Evolutionary conservation across 2,329 filamentous ascomycete genomes (phyloP).

Genomic region (Colletotrichum sp.): DNA sequence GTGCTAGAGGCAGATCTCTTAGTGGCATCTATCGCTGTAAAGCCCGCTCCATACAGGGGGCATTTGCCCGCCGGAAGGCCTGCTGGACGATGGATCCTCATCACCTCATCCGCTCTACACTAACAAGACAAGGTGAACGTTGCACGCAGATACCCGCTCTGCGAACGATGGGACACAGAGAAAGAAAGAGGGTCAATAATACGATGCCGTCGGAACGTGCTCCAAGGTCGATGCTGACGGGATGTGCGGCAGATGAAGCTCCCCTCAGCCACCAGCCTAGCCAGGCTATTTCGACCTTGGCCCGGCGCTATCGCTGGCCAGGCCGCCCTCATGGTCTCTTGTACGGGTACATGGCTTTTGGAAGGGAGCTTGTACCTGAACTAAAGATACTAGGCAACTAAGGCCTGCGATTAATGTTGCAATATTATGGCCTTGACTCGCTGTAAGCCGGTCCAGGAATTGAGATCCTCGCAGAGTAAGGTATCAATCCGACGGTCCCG

Average conservation of each 20-base stretch:
- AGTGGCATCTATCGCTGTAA: not conserved
- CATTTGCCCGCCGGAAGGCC: not conserved
- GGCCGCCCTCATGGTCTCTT: not conserved
- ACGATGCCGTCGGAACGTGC: not conserved
- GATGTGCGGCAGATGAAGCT: not conserved
- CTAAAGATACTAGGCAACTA: not conserved
- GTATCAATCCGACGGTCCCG: not conserved
- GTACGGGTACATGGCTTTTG: not conserved
- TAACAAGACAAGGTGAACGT: not conserved
- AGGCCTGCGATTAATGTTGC: not conserved
- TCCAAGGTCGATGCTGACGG: not conserved
- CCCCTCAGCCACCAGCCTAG: not conserved
- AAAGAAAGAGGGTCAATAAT: not conserved
- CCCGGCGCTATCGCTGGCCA: not conserved
- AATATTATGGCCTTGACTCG: not conserved
- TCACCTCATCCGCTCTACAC: not conserved
- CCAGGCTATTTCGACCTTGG: not conserved
- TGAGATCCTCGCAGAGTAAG: not conserved
- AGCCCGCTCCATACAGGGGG: not conserved
- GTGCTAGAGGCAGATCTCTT: slow-evolving; percentile 15
- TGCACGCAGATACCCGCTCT: not conserved
- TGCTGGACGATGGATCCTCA: not conserved
- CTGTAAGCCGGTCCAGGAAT: not conserved
- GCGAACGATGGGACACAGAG: not conserved
- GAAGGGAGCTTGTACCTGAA: not conserved